Evolutionary conservation across 306 rosid genomes (phyloP).

Genomic region (Rosa persica): DNA sequence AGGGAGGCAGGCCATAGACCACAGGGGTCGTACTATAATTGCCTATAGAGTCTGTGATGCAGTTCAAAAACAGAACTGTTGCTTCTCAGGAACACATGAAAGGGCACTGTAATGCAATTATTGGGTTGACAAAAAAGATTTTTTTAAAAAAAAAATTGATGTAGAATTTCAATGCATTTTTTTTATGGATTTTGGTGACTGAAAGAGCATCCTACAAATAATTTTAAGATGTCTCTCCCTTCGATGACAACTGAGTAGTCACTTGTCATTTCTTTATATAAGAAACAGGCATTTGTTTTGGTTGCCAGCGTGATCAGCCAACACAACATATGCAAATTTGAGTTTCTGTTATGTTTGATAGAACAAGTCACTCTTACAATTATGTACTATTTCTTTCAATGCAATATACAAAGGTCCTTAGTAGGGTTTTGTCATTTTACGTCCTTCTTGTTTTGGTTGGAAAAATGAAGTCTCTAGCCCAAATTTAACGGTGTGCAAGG

Average conservation of each 20-base stretch:
- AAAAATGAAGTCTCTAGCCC: neutral
- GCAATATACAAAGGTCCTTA: neutral
- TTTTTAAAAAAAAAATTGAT: neutral
- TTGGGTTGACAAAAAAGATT: slow-evolving; percentile 24
- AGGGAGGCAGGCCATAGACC: neutral
- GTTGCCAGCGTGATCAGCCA: neutral
- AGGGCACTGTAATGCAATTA: slow-evolving; percentile 35
- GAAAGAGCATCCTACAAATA: neutral
- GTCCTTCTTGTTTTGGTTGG: neutral
- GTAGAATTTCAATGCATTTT: neutral
- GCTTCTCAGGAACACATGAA: slow-evolving; percentile 18
- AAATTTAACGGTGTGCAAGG: too few relatives aligned
- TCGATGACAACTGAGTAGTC: slow-evolving; percentile 14
- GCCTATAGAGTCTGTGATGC: neutral
- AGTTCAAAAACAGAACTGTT: slow-evolving; percentile 27
- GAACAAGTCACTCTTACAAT: neutral
- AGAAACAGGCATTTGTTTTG: neutral
- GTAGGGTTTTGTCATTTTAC: neutral
- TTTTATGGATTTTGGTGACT: neutral
- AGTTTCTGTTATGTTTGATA: slow-evolving; percentile 1
- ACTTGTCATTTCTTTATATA: slow-evolving; percentile 13
- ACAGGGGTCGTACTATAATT: slow-evolving; percentile 4
- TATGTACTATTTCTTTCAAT: neutral
- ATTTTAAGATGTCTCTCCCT: slow-evolving; percentile 5
- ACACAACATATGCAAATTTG: neutral